These are phyloP conservation scores for Candida dendrica DNA, from an alignment of 805 yeast genomes.

Conservation along the genomic window DNA sequence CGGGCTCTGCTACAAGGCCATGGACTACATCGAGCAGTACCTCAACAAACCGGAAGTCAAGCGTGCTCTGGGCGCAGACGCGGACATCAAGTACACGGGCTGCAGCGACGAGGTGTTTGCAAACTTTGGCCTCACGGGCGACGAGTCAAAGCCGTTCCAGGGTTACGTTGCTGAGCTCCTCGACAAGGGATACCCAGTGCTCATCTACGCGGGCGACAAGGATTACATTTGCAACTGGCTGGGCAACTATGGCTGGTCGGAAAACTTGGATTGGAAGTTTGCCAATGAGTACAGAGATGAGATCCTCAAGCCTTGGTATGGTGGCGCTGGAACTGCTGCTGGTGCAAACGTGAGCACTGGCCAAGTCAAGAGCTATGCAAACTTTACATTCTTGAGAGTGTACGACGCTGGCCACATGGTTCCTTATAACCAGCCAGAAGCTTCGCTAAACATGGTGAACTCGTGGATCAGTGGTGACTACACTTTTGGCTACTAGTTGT, in stretches of 20 bases:
- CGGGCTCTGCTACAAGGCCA: slow-evolving; percentile 66
- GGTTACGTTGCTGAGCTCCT: slow-evolving; percentile 61
- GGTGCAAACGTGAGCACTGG: slow-evolving; percentile 38
- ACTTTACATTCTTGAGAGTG: slow-evolving; percentile 71
- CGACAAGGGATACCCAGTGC: slow-evolving; percentile 66
- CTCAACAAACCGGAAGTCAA: slow-evolving; percentile 68
- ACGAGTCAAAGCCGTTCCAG: slow-evolving; percentile 81
- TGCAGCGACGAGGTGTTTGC: slow-evolving; percentile 64
- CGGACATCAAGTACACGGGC: slow-evolving; percentile 54
- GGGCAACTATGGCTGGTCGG: slow-evolving; percentile 82
- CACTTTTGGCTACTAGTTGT: slow-evolving; percentile 8
- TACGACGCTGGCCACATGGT: slow-evolving; percentile 91
- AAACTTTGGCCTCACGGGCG: slow-evolving; percentile 72
- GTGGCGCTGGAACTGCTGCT: slow-evolving; percentile 12
- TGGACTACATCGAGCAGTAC: slow-evolving; percentile 64
- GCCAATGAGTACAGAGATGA: slow-evolving; percentile 37
- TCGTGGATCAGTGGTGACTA: slow-evolving; percentile 59
- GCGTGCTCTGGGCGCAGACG: slow-evolving; percentile 79
- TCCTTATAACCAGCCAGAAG: slow-evolving; percentile 79
- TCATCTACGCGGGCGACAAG: slow-evolving; percentile 91
- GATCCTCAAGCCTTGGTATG: slow-evolving; percentile 35
- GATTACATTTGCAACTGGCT: slow-evolving; percentile 92
- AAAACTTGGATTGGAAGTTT: slow-evolving; percentile 59
- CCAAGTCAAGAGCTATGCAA: slow-evolving; percentile 61
- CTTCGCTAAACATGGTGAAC: slow-evolving; percentile 62